These are phyloP conservation scores for Phaffia rhodozyma DNA, from an alignment of 1,284 basidiomycete species.

Conservation along the genomic window DNA sequence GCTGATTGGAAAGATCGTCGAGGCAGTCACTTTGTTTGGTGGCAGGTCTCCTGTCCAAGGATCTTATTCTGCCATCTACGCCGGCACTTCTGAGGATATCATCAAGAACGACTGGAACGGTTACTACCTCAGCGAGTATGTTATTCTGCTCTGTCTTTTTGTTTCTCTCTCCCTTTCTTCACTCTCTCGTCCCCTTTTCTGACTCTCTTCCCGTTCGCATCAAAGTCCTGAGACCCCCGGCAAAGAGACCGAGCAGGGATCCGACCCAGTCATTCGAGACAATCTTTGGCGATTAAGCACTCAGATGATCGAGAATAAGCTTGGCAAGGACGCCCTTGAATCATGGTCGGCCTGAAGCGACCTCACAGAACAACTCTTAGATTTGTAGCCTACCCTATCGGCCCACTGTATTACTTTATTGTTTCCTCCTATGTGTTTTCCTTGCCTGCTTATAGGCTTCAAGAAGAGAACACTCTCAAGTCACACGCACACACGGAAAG, in stretches of 20 bases:
- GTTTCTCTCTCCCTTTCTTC: no score
- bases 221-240: not conserved
- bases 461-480: no score
- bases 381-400: no score
- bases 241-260: not conserved
- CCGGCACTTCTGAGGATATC: not conserved
- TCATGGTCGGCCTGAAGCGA: not conserved
- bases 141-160: no score
- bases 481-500: no score
- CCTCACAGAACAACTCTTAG: no score
- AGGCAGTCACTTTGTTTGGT: slow-evolving; percentile 26
- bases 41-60: not conserved
- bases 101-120: not conserved
- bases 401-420: no score
- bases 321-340: not conserved
- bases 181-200: no score
- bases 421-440: no score
- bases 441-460: no score
- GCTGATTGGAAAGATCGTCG: slow-evolving; percentile 32
- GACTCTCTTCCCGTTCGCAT: no score
- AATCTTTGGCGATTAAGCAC: not conserved
- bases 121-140: not conserved
- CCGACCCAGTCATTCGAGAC: not conserved
- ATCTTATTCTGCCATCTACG: not conserved
- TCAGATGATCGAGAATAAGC: not conserved